Conservation (phyloP, 2,329 filamentous ascomycete genomes). For the Penicillium sp. region DNA sequence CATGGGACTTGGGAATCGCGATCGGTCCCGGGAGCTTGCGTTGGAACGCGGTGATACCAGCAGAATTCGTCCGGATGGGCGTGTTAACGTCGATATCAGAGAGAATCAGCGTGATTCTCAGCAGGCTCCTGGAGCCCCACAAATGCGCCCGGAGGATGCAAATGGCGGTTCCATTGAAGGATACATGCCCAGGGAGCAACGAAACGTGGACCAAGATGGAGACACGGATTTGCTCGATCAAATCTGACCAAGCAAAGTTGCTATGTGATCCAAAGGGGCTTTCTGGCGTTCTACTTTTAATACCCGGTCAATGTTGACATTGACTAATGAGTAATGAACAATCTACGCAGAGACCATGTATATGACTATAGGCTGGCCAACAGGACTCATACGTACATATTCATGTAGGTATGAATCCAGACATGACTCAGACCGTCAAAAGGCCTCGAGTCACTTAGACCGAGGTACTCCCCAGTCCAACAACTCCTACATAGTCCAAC, state of each 20-base stretch:
- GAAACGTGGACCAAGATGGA: constrained; percentile 32
- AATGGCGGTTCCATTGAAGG: constrained; percentile 44
- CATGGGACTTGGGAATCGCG: constrained; percentile 27
- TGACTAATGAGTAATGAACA: constrained; percentile 11
- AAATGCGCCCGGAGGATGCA: constrained; percentile 33
- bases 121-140: constrained; percentile 28
- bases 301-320: constrained; percentile 17
- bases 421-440: constrained; percentile 8
- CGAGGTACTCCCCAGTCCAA: neutral
- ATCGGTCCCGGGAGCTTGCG: constrained; percentile 32
- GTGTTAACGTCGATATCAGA: constrained; percentile 34
- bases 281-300: constrained; percentile 17
- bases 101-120: constrained; percentile 29
- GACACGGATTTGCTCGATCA: constrained; percentile 50
- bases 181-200: constrained; percentile 34
- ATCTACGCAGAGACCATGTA: constrained; percentile 21
- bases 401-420: neutral
- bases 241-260: constrained; percentile 31
- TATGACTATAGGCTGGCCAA: neutral
- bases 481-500: constrained; percentile 24
- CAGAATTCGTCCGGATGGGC: constrained; percentile 24
- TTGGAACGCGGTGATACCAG: constrained; percentile 37
- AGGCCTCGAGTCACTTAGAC: constrained; percentile 10
- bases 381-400: neutral
- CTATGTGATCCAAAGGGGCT: constrained; percentile 10